Base-by-base conservation (phyloP, 2,329 filamentous ascomycete species). In the Aspergillus niger region DNA sequence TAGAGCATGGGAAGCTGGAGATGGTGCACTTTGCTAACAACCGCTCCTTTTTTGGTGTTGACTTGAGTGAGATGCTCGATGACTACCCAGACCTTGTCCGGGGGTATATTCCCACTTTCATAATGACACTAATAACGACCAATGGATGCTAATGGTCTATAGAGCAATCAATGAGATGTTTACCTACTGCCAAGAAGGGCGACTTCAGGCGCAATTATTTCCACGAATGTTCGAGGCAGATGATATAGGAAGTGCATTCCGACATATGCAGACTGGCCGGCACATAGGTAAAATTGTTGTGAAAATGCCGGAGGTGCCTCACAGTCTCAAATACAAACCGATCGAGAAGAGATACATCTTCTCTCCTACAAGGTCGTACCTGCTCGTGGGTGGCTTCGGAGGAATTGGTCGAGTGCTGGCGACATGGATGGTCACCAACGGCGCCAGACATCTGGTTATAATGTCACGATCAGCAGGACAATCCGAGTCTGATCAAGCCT, bases 331-430 rank as follows among this genome's bases (percentile, higher is more conserved):
- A 24, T 28, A 39, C 3, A 44, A 49, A 15, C 55, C 54, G 1
- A 30, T 58, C 15, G 28, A 20, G 13, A 28, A 11, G n/a, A 47
- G 24, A 36, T 57, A 48, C 28, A 43, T 13, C 6, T 55, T 63
- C 10, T 49, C 51, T 20, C 49, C 58, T 3, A 65, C 78, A 11
- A 76, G 71, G 1, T 82, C 83, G 0, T 87, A 87, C 59, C 62
- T 87, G 3, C 70, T 88, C 2, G 78, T 79, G 2, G 85, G 85
- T 10, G 83, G 84, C 0, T 74, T 86, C 0, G 84, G 85, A 5
- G 85, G 85, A 2, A 75, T 87, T 2, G 85, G 85, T 0, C 77
- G 78, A 20, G 79, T 78, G 62, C 79, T 87, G 32, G 79, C 82
- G 1, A 72, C 77, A 49, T 76, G 83, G 47, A 74, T 88, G 43